Evolutionary conservation across 225 moss, liverwort and hornwort genomes (phyloP), one percentile per base, ranked within the genome.

Genomic region (Thuidium tamariscinum): DNA sequence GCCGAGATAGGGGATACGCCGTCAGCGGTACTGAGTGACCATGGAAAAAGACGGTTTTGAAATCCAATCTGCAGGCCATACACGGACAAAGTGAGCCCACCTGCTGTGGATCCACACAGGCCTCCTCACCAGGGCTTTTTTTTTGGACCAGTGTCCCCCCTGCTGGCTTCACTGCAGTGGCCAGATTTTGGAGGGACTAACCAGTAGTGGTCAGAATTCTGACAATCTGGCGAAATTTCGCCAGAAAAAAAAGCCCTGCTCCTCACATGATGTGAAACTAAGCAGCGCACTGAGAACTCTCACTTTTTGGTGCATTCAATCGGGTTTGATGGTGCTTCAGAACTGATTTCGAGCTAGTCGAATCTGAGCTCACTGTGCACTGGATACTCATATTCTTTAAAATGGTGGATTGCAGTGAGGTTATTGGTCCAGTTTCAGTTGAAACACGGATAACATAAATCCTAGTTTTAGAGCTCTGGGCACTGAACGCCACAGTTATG

Each of bases 11-110:
- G 25, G 81, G 52, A 73, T 88, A 92, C 39, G 82, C 68, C 13
- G 87, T 84, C 34, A 90, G 21, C 16, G 85, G 63, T 44, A 92
- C 74, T 66, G 12, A 5, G 56, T 87, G 90, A 27, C 42, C 78
- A 56, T 85, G 81, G 61, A 32, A 87, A 61, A 92, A 92, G 4
- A 89, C 57, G 21, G 62, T 25, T 11, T 83, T 84, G 55, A 92
- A 92, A 36, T 78, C 55, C 73, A 90, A 82, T 55, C 90, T 92
- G 89, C 75, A 85, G 54, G 41, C 37, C 81, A 78, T 32, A 60
- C 66, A 59, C 29, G 19, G 30, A 44, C 77, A 44, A 74, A 69
- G 14, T 79, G 32, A 61, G 69, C 36, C 27, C 60, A 11, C 26
- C 57, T 30, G 26, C 54, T 55, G n/a, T 52, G 74, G 51, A 74